phyloP scores from a whole-genome alignment of 2,329 filamentous ascomycete species.

The Neonectria coccinea region DNA sequence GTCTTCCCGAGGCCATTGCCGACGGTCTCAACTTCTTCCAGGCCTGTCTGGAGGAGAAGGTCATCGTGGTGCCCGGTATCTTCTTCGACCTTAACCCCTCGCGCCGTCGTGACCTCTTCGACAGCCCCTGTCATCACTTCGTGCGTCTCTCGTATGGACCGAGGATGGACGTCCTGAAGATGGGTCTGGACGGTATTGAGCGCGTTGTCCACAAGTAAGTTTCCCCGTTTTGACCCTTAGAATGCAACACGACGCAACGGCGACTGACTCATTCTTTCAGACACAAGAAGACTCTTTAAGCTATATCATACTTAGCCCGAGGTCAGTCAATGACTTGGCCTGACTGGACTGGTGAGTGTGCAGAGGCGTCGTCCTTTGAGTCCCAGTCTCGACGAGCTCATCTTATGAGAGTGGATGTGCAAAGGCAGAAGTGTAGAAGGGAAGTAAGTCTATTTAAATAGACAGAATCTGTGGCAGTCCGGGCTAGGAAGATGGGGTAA shows the following conservation, averaged over 20 bases:
- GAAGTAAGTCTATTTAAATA: constrained; percentile 16
- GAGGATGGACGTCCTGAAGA: constrained; percentile 80
- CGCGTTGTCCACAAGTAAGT: constrained; percentile 78
- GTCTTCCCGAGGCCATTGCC: constrained; percentile 82
- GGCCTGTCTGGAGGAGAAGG: constrained; percentile 91
- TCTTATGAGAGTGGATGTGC: constrained; percentile 3
- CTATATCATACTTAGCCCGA: neutral
- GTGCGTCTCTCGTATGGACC: constrained; percentile 88
- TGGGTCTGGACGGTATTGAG: constrained; percentile 87
- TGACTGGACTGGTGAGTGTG: constrained; percentile 8
- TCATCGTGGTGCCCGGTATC: constrained; percentile 96
- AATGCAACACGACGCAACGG: neutral
- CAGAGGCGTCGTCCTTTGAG: constrained; percentile 3
- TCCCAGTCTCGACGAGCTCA: constrained; percentile 1
- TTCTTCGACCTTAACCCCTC: constrained; percentile 98
- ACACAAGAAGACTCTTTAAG: constrained; percentile 39
- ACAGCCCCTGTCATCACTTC: constrained; percentile 94
- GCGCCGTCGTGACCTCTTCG: constrained; percentile 89
- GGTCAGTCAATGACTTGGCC: neutral
- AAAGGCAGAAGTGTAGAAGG: constrained; percentile 11
- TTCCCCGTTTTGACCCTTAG: neutral
- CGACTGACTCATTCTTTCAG: constrained; percentile 31
- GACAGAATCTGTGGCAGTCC: constrained; percentile 10
- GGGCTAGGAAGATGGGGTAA: constrained; percentile 4
- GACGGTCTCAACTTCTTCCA: constrained; percentile 98